Evolutionary conservation across 2,329 filamentous ascomycete species (phyloP).

Genomic region (Penicillium rolfsii): DNA sequence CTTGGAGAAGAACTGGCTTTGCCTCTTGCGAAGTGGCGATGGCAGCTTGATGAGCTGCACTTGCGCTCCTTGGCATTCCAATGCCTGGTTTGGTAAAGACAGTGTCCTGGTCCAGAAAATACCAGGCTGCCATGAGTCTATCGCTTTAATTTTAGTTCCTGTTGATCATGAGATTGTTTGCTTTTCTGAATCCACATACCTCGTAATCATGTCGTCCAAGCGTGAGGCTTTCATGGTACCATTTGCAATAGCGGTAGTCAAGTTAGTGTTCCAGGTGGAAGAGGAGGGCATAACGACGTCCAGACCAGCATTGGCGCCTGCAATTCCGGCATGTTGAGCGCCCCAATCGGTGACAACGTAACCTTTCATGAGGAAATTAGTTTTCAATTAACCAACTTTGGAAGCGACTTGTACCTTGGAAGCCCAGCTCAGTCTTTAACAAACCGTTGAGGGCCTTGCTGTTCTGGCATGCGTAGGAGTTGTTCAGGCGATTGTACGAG

Average conservation of each 20-base stretch:
- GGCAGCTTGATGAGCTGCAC: neutral
- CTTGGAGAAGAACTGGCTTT: neutral
- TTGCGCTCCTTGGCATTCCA: neutral
- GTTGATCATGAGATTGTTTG: neutral
- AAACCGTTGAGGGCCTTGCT: constrained; percentile 74
- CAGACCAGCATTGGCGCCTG: constrained; percentile 29
- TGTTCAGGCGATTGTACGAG: constrained; percentile 67
- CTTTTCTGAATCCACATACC: neutral
- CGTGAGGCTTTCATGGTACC: neutral
- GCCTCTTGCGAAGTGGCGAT: neutral
- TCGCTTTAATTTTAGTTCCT: neutral
- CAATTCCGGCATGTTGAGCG: constrained; percentile 64
- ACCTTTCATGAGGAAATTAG: constrained; percentile 45
- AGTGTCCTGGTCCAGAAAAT: neutral
- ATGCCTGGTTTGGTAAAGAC: neutral
- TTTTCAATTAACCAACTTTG: neutral
- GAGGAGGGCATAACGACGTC: constrained; percentile 32
- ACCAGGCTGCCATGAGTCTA: neutral
- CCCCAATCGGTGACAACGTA: constrained; percentile 80
- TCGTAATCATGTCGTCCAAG: neutral
- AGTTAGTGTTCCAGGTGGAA: constrained; percentile 18
- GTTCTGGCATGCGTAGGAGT: constrained; percentile 79
- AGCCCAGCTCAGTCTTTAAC: constrained; percentile 77
- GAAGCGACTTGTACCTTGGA: constrained; percentile 48
- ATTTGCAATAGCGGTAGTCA: neutral